Evolutionary conservation across 306 rosid species (phyloP), one percentile per base, ranked within the genome.

Genomic region (Boehmeria nivea): DNA sequence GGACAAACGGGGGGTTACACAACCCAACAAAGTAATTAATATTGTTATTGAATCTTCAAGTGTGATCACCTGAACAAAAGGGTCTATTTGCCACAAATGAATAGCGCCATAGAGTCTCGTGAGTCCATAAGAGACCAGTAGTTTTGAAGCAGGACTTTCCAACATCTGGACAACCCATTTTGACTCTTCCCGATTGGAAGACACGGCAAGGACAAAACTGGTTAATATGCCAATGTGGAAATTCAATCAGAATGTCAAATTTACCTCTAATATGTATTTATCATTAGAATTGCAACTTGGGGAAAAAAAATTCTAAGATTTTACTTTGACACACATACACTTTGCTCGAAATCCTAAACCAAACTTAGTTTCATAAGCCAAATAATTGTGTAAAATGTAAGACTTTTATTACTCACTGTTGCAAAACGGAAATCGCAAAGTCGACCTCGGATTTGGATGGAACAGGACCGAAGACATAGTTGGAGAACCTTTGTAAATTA

Each of bases 381-480:
- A n/a, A n/a, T n/a, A n/a, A n/a, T n/a, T n/a, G n/a, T n/a, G n/a
- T 28, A 28, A 28, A 8, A 28, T 31, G n/a, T n/a, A n/a, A n/a
- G n/a, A n/a, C n/a, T n/a, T n/a, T n/a, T n/a, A n/a, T n/a, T n/a
- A n/a, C 86, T 79, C 61, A 87, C 95, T 52, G 37, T 21, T 61
- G 72, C 48, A 83, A 82, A 45, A 80, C 61, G 54, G 71, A n/a
- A 5, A 79, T 47, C 2, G 89, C 85, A 44, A 54, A 66, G 24
- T 83, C 63, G 58, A 83, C 81, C 76, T 87, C 93, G 19, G n/a
- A 1, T 47, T 36, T 73, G 43, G 87, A 76, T 17, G 89, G 93
- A 62, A 72, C 81, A 27, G 65, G 37, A 3, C 73, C 74, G 49
- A 85, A 79, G 12, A 69, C 69, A 20, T 44, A 56, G 45, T 69